Percentiles rank a stretch among this genome's conserved stretches.
Evolutionary conservation across 768 basidiomycete species (phyloP).

Genomic region (Pisolithus microcarpus): DNA sequence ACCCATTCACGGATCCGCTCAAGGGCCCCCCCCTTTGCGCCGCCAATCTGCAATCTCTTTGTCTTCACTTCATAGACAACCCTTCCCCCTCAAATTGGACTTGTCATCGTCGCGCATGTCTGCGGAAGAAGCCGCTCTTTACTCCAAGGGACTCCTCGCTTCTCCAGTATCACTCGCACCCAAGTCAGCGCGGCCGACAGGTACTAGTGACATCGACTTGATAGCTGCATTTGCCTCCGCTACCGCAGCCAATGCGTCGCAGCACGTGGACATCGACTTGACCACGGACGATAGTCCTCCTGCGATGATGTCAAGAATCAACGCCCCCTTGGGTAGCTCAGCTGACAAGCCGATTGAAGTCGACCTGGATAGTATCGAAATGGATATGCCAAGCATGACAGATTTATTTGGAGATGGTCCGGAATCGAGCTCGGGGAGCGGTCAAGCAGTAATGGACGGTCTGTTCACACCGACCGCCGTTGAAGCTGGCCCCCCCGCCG

Average conservation of each 20-base stretch:
- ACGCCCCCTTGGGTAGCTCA: slow-evolving; percentile 46
- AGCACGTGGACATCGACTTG: slow-evolving; percentile 50
- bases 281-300: slow-evolving; percentile 35
- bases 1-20: slow-evolving; percentile 30
- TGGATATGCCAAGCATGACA: slow-evolving; percentile 45
- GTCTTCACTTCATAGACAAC: slow-evolving; percentile 68
- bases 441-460: slow-evolving; percentile 34
- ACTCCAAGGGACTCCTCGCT: slow-evolving; percentile 49
- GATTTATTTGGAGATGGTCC: slow-evolving; percentile 49
- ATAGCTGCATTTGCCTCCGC: slow-evolving; percentile 55
- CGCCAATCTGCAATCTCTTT: slow-evolving; percentile 75
- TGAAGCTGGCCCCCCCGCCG: slow-evolving; percentile 14
- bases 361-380: slow-evolving; percentile 62
- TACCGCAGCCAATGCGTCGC: slow-evolving; percentile 29
- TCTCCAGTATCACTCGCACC: slow-evolving; percentile 82
- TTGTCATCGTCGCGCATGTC: slow-evolving; percentile 62
- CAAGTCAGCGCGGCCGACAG: slow-evolving; percentile 61
- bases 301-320: slow-evolving; percentile 20
- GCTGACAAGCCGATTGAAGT: slow-evolving; percentile 80
- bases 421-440: slow-evolving; percentile 30
- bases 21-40: slow-evolving; percentile 34
- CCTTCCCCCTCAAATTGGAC: slow-evolving; percentile 71
- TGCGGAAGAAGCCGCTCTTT: slow-evolving; percentile 55
- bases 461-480: slow-evolving; percentile 44
- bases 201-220: slow-evolving; percentile 51